Evolutionary conservation across 139 green algal genomes (phyloP).

Genomic region (Ettlia oleoabundans): DNA sequence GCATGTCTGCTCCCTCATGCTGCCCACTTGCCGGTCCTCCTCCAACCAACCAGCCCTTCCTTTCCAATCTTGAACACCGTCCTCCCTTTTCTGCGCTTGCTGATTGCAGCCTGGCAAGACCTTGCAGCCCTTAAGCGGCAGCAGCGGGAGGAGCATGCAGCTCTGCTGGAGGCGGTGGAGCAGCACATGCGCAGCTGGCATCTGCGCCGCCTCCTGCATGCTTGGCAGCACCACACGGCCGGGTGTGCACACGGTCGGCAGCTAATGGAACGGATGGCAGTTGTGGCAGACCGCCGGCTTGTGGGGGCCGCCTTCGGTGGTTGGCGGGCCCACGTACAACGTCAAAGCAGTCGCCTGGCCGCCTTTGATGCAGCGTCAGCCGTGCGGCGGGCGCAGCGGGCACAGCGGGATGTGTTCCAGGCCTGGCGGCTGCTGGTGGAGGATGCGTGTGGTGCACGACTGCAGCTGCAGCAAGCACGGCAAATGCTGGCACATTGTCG

Average conservation of each 20-base stretch:
- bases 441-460: neutral
- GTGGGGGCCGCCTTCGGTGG: conserved; percentile 1
- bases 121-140: conserved; percentile 8
- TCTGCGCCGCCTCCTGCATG: conserved; percentile 8
- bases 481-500: conserved; percentile 24
- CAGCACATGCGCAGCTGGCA: conserved; percentile 29
- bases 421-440: conserved; percentile 23
- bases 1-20: no score
- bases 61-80: neutral
- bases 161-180: conserved; percentile 13
- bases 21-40: no score
- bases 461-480: conserved; percentile 24
- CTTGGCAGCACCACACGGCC: conserved; percentile 22
- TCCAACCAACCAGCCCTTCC: neutral
- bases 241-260: neutral
- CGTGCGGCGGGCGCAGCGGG: conserved; percentile 11
- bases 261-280: conserved; percentile 21
- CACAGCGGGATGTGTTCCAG: conserved; percentile 25
- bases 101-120: conserved; percentile 29
- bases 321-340: conserved; percentile 21
- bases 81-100: neutral
- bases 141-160: conserved; percentile 1
- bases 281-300: neutral
- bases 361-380: conserved; percentile 36
- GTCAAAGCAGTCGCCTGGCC: conserved; percentile 3